phyloP scores from a whole-genome alignment of 371 early-diverging fungal species.

The Mortierella sp. region DNA sequence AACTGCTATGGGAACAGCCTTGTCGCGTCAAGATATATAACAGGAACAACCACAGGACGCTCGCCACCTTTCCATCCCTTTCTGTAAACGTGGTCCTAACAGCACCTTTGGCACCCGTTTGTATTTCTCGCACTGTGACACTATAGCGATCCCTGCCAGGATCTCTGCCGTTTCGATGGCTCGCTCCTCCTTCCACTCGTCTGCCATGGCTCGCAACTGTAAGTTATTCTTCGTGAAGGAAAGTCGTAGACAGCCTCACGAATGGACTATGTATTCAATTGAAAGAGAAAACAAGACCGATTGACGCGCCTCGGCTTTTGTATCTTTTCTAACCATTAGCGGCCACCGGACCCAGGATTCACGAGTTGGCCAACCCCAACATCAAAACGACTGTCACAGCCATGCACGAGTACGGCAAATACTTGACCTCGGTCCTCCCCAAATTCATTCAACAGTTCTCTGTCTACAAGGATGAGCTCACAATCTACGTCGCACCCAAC shows the following conservation, averaged over 20 bases:
- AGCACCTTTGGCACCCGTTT: neutral
- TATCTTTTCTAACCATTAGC: slow-evolving; percentile 17
- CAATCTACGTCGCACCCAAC: slow-evolving; percentile 91
- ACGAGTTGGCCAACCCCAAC: slow-evolving; percentile 46
- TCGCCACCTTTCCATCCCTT: neutral
- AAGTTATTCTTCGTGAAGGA: slow-evolving; percentile 22
- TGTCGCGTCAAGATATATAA: neutral
- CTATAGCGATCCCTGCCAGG: slow-evolving; percentile 45
- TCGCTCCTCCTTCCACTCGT: slow-evolving; percentile 53
- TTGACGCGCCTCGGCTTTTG: neutral
- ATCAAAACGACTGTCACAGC: slow-evolving; percentile 54
- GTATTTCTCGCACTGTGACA: neutral
- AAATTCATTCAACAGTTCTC: slow-evolving; percentile 97
- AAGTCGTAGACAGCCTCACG: too few species aligned
- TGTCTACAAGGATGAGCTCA: slow-evolving; percentile 98
- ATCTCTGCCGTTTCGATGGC: slow-evolving; percentile 49
- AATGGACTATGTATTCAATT: neutral
- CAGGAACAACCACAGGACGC: neutral
- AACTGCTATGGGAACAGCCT: neutral
- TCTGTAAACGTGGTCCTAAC: neutral
- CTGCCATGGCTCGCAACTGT: slow-evolving; percentile 42
- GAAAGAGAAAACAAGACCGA: too few species aligned
- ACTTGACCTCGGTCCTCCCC: slow-evolving; percentile 88
- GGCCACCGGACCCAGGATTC: slow-evolving; percentile 53
- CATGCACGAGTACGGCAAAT: slow-evolving; percentile 91